A percentile compares a stretch with the other conserved stretches of the same genome.
These are phyloP conservation scores for Lignosus rhinocerotis DNA, from an alignment of 1,284 basidiomycete species.

Conservation along the genomic window DNA sequence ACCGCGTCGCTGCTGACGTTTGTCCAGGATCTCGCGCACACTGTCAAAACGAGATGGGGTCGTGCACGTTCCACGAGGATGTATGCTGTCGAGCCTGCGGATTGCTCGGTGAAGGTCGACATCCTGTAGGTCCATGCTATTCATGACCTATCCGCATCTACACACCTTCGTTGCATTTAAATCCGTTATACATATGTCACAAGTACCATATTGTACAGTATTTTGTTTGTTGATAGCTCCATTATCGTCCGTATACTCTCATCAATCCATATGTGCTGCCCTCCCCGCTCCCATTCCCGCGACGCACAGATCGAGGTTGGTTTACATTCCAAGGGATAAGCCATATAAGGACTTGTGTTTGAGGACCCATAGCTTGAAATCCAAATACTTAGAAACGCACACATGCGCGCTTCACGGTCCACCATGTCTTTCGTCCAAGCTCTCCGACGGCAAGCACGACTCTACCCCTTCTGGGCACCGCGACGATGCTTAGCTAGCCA, in stretches of 20 bases:
- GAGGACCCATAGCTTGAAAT: no score
- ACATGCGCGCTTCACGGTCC: not conserved
- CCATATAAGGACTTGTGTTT: no score
- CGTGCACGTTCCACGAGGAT: slow-evolving; percentile 12
- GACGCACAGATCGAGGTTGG: no score
- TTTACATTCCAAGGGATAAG: no score
- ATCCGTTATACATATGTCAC: not conserved
- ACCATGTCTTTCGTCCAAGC: slow-evolving; percentile 32
- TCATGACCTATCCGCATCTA: not conserved
- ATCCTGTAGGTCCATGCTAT: not conserved
- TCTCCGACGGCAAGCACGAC: slow-evolving; percentile 28
- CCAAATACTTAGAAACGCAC: not conserved
- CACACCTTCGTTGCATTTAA: not conserved
- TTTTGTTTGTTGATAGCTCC: not conserved
- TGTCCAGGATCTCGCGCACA: slow-evolving; percentile 10
- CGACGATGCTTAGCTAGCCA: slow-evolving; percentile 26
- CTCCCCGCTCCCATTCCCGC: no score
- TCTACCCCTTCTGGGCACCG: slow-evolving; percentile 25
- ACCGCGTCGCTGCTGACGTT: not conserved
- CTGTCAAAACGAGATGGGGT: slow-evolving; percentile 9
- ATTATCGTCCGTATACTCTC: not conserved
- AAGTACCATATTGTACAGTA: slow-evolving; percentile 9
- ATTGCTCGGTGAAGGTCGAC: not conserved
- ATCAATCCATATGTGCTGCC: not conserved
- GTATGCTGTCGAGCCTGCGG: slow-evolving; percentile 4